These are phyloP conservation scores for Dactylellina leptospora DNA, from an alignment of 2,329 filamentous ascomycete species.

Conservation along the genomic window DNA sequence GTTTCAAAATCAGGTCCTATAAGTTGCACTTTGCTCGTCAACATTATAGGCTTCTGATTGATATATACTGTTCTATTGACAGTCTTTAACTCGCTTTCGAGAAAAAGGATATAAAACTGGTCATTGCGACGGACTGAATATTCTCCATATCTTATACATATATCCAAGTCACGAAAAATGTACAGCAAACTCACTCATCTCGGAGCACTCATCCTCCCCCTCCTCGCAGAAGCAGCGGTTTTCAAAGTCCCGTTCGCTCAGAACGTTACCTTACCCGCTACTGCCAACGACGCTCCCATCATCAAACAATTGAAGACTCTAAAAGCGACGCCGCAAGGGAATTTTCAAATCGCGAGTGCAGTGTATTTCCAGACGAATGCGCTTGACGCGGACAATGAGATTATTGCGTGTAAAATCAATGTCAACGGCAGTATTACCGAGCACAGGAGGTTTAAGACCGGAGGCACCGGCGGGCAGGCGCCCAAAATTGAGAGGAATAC, in stretches of 20 bases:
- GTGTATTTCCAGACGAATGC: conserved; percentile 45
- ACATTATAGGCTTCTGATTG: no score
- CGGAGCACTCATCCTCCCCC: conserved; percentile 16
- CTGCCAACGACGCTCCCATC: not conserved
- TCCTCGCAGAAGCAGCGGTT: conserved; percentile 13
- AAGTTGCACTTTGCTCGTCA: no score
- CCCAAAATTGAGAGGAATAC: not conserved
- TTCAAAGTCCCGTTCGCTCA: conserved; percentile 22
- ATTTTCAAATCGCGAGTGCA: conserved; percentile 3
- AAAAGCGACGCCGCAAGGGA: not conserved
- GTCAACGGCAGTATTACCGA: conserved; percentile 13
- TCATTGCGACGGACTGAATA: no score
- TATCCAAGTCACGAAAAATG: not conserved
- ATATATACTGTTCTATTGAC: no score
- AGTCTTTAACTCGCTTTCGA: no score
- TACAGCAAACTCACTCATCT: conserved; percentile 20
- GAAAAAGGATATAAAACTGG: no score
- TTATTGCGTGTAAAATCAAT: conserved; percentile 28
- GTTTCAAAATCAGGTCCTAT: no score
- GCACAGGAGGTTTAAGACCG: conserved; percentile 22
- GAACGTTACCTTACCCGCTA: not conserved
- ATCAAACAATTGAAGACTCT: not conserved
- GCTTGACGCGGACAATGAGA: conserved; percentile 19
- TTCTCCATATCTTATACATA: conserved; percentile 10
- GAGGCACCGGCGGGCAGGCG: conserved; percentile 31